These are phyloP conservation scores for Microdochium trichocladiopsis DNA, from an alignment of 2,329 filamentous ascomycete species.

Conservation along the genomic window DNA sequence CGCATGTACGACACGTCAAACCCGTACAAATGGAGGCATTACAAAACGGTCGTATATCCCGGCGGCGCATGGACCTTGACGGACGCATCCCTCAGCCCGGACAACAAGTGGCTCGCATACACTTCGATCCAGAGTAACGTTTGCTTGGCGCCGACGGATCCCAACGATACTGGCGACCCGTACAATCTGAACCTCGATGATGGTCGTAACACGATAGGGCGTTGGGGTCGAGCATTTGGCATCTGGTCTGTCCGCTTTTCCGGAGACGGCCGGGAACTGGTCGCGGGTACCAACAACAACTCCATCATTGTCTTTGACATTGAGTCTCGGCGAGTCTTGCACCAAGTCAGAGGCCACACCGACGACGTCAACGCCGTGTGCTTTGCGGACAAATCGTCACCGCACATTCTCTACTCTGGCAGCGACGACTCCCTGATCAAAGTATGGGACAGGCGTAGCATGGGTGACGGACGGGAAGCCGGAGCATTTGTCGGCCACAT, in stretches of 20 bases:
- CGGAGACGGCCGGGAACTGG: constrained; percentile 82
- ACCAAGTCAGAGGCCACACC: constrained; percentile 70
- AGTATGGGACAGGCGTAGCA: constrained; percentile 91
- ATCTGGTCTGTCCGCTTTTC: constrained; percentile 93
- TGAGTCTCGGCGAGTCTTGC: constrained; percentile 67
- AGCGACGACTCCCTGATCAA: constrained; percentile 92
- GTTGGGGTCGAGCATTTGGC: constrained; percentile 37
- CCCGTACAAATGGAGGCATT: constrained; percentile 91
- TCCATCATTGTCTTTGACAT: constrained; percentile 90
- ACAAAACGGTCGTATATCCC: constrained; percentile 82
- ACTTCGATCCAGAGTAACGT: constrained; percentile 81
- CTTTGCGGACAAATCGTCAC: constrained; percentile 81
- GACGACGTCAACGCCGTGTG: constrained; percentile 96
- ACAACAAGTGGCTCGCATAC: constrained; percentile 89
- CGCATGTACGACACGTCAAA: constrained; percentile 98
- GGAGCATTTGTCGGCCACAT: constrained; percentile 61
- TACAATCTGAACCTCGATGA: constrained; percentile 68
- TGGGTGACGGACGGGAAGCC: constrained; percentile 71
- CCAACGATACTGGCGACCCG: constrained; percentile 72
- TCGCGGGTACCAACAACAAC: constrained; percentile 75
- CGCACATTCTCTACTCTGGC: constrained; percentile 92
- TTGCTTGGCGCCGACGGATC: constrained; percentile 81
- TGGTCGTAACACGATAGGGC: constrained; percentile 14
- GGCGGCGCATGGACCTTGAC: constrained; percentile 94
- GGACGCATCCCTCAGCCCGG: constrained; percentile 82